These are phyloP conservation scores for Poa pratensis DNA, from an alignment of 176 grass and related monocot genomes.

Conservation along the genomic window DNA sequence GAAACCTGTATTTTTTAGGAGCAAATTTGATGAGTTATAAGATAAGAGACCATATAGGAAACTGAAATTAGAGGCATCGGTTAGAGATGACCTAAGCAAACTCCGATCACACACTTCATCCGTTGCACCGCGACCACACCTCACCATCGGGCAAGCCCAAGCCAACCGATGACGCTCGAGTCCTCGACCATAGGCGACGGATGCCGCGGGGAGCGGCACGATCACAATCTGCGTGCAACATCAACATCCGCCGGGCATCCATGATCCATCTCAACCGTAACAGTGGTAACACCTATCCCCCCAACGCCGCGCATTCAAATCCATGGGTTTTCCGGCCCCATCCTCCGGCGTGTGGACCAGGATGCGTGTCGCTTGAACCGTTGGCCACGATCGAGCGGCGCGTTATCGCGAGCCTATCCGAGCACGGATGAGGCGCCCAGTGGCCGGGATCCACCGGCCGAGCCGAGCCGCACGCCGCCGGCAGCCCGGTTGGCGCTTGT, in stretches of 20 bases:
- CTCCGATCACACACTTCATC: background rate
- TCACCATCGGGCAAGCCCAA: background rate
- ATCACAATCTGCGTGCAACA: background rate
- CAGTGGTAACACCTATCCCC: background rate
- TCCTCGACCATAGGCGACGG: background rate
- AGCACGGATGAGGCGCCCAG: constrained; percentile 38
- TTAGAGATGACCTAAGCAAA: background rate
- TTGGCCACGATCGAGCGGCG: constrained; percentile 39
- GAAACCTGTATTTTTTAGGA: too few relatives aligned
- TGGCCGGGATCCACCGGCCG: constrained; percentile 46
- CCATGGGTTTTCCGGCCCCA: constrained; percentile 8
- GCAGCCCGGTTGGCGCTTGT: constrained; percentile 15
- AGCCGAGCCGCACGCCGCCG: constrained; percentile 42
- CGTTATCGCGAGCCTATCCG: constrained; percentile 56
- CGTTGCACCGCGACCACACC: background rate
- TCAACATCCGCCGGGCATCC: background rate
- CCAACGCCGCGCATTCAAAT: constrained; percentile 18
- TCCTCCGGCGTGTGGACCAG: constrained; percentile 34
- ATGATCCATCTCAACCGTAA: background rate
- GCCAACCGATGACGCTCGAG: background rate
- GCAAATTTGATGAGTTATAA: too few relatives aligned
- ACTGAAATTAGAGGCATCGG: too few relatives aligned
- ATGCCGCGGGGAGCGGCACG: background rate
- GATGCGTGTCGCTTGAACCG: background rate
- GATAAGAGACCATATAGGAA: too few relatives aligned